Conservation (phyloP, 2,329 filamentous ascomycete genomes). For the Shiraia sp. region DNA sequence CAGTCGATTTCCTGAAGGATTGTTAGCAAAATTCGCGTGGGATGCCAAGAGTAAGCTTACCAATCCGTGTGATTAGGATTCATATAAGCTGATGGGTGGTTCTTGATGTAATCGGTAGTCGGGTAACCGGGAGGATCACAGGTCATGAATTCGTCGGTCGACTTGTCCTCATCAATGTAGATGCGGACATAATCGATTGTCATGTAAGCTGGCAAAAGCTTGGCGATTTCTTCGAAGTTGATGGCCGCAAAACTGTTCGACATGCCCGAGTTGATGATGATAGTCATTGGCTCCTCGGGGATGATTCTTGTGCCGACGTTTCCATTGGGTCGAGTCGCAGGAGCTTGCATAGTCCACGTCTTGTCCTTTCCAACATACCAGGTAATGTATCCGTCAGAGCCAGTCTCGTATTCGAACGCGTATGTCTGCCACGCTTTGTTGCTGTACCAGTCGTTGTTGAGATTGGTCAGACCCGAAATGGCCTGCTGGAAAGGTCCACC, state of each 20-base stretch:
- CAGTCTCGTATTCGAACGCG: constrained; percentile 60
- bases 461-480: constrained; percentile 56
- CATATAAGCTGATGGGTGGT: constrained; percentile 63
- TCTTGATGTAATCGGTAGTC: constrained; percentile 68
- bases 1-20: constrained; percentile 49
- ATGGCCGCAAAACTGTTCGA: constrained; percentile 66
- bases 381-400: constrained; percentile 62
- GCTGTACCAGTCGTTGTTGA: constrained; percentile 64
- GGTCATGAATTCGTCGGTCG: constrained; percentile 54
- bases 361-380: constrained; percentile 70
- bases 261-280: constrained; percentile 74
- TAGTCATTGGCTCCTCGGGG: constrained; percentile 68
- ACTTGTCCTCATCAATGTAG: constrained; percentile 65
- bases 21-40: constrained; percentile 10
- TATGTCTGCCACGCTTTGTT: constrained; percentile 60
- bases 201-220: constrained; percentile 64
- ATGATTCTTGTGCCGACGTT: constrained; percentile 69
- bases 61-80: constrained; percentile 68
- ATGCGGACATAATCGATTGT: constrained; percentile 72
- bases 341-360: constrained; percentile 65
- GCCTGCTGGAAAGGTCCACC: constrained; percentile 62
- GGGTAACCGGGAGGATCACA: constrained; percentile 70
- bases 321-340: constrained; percentile 67
- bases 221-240: constrained; percentile 59
- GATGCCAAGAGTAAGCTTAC: constrained; percentile 46